phyloP scores from a whole-genome alignment of 331 rosid species.

The Telfairia occidentalis region DNA sequence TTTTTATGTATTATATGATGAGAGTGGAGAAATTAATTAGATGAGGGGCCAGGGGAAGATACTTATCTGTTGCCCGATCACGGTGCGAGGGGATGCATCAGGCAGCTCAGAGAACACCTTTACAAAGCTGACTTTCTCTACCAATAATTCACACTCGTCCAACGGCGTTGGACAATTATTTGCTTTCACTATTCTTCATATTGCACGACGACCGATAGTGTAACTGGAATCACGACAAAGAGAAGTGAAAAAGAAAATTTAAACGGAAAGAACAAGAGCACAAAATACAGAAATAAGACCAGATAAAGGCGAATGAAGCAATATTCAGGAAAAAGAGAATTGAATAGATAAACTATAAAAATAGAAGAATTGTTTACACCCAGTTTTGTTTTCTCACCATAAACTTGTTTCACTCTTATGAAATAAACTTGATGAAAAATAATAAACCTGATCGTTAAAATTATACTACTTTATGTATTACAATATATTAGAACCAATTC shows the following conservation, averaged over 20 bases:
- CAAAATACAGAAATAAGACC: not conserved
- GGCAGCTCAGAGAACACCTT: slow-evolving; percentile 2
- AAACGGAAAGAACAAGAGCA: not conserved
- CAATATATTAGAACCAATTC: not conserved
- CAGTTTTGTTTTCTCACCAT: not conserved
- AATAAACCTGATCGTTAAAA: no score
- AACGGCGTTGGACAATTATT: not conserved
- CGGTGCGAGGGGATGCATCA: not conserved
- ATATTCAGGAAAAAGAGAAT: not conserved
- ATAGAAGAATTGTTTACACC: not conserved
- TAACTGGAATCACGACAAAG: not conserved
- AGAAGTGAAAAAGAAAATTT: not conserved
- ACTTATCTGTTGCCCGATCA: not conserved
- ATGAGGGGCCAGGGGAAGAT: not conserved
- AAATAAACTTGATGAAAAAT: not conserved
- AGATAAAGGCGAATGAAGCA: not conserved
- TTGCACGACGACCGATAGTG: not conserved
- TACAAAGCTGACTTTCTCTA: not conserved
- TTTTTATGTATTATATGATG: not conserved
- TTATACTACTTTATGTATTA: no score
- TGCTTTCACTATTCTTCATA: not conserved
- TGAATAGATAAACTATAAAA: not conserved
- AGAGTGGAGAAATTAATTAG: not conserved
- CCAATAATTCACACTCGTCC: not conserved
- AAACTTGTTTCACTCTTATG: not conserved